These are phyloP conservation scores for Cercospora citrullina DNA, from an alignment of 2,329 filamentous ascomycete species.

Conservation along the genomic window DNA sequence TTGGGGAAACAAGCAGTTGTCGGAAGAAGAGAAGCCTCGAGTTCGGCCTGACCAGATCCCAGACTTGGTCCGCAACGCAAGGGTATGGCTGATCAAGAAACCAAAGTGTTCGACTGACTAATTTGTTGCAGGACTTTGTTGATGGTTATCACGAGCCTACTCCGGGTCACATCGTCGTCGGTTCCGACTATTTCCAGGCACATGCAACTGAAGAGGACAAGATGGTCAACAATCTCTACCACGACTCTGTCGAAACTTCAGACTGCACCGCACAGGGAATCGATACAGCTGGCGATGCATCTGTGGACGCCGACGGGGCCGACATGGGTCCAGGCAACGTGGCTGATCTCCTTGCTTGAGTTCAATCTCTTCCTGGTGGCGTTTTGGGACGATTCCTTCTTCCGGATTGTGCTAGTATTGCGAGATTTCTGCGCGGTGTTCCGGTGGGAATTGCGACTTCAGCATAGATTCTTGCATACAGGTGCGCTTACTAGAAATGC, in stretches of 20 bases:
- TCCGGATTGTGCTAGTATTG: neutral
- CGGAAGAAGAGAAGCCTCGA: conserved; percentile 25
- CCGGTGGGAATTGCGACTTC: neutral
- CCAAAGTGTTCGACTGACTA: neutral
- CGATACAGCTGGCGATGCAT: neutral
- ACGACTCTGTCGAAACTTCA: neutral
- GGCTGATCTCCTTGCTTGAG: neutral
- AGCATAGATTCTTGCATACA: neutral
- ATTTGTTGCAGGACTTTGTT: conserved; percentile 12
- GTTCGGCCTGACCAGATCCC: conserved; percentile 22
- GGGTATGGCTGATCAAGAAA: conserved; percentile 10
- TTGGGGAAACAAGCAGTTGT: conserved; percentile 37
- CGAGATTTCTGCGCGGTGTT: conserved; percentile 2
- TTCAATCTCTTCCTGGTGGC: neutral
- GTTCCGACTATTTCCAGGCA: conserved; percentile 26
- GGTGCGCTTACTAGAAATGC: conserved; percentile 2
- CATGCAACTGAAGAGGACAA: conserved; percentile 1
- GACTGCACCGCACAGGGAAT: neutral
- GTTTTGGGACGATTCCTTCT: neutral
- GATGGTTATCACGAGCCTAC: conserved; percentile 19
- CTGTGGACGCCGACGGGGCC: neutral
- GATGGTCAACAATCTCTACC: neutral
- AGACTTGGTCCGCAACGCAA: conserved; percentile 25
- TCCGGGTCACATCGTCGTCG: conserved; percentile 19
- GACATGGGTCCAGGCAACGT: neutral